Conservation (phyloP, 495 filamentous ascomycete species). For the Penicillium roqueforti region DNA sequence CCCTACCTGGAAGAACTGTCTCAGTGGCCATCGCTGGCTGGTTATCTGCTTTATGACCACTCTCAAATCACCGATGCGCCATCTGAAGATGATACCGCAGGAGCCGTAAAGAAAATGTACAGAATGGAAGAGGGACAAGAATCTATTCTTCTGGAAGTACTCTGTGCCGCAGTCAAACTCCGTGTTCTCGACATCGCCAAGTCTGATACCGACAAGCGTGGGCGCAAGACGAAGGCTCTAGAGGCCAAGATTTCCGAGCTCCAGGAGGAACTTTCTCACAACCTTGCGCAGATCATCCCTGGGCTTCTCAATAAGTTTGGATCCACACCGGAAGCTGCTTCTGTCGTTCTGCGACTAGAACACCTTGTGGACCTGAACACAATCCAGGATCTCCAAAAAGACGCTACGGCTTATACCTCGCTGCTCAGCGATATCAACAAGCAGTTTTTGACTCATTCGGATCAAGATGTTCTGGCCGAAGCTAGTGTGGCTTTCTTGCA, state of each 20-base stretch:
- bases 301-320: slow-evolving; percentile 88
- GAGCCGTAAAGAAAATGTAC: slow-evolving; percentile 58
- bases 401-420: slow-evolving; percentile 72
- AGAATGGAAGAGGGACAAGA: slow-evolving; percentile 76
- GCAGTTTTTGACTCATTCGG: slow-evolving; percentile 87
- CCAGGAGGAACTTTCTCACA: slow-evolving; percentile 68
- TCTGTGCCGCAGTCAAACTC: slow-evolving; percentile 72
- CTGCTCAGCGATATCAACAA: slow-evolving; percentile 89
- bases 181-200: slow-evolving; percentile 57
- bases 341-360: slow-evolving; percentile 80
- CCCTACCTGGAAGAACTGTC: slow-evolving; percentile 72
- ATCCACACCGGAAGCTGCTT: slow-evolving; percentile 77
- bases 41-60: slow-evolving; percentile 90
- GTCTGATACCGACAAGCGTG: slow-evolving; percentile 51
- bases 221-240: slow-evolving; percentile 58
- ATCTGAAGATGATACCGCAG: slow-evolving; percentile 48
- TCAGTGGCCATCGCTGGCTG: slow-evolving; percentile 84
- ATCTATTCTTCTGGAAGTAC: slow-evolving; percentile 76
- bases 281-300: slow-evolving; percentile 74
- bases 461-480: slow-evolving; percentile 79
- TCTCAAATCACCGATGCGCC: slow-evolving; percentile 53
- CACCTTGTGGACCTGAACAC: slow-evolving; percentile 81
- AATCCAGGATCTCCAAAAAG: slow-evolving; percentile 84
- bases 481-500: slow-evolving; percentile 78
- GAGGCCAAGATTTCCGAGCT: slow-evolving; percentile 58